Base-by-base conservation (phyloP, 345 rosid genomes). In the Diplotaxis tenuifolia region DNA sequence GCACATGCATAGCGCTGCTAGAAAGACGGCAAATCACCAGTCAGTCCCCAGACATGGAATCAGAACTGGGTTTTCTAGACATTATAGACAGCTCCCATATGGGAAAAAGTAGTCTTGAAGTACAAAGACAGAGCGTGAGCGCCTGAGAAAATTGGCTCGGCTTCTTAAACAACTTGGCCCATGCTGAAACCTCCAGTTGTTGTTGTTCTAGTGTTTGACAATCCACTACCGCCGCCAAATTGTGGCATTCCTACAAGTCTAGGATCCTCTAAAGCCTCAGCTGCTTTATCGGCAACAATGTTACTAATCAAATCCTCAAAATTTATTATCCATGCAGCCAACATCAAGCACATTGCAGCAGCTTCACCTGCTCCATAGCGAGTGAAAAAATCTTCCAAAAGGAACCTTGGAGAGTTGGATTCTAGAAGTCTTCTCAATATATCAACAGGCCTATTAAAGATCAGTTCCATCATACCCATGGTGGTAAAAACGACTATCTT, bases 91-190 rank as follows among this genome's bases (percentile, higher is more conserved):
- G 89, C 73, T 90, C 99, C 99, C 99, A 95, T 34, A 95, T 72
- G 9, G 99, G 98, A 65, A 90, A 88, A 70, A 95, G 82, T 85
- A 95, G 84, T 78, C 99, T 88, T 74, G 98, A 83, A 10, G 98
- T 77, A 73, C 96, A 92, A 72, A 95, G 81, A 82, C 96, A 95
- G 54, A 95, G 92, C 57, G 77, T 90, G 85, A 27, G 94, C 97
- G 78, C 96, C 96, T 11, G 99, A 92, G 80, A 92, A 88, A 40
- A 88, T 84, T 56, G 99, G 96, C 82, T 92, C 98, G 4, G 96
- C 92, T 81, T 92, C 98, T 82, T 92, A 94, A 75, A 95, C 96
- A 81, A 95, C 96, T 82, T 95, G 98, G 52, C 98, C 99, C 99
- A 92, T 90, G 85, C 96, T 90, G 74, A 95, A 95, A 71, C 98